Evolutionary conservation across 805 yeast species (phyloP).

Genomic region (Candida taoyuanica): DNA sequence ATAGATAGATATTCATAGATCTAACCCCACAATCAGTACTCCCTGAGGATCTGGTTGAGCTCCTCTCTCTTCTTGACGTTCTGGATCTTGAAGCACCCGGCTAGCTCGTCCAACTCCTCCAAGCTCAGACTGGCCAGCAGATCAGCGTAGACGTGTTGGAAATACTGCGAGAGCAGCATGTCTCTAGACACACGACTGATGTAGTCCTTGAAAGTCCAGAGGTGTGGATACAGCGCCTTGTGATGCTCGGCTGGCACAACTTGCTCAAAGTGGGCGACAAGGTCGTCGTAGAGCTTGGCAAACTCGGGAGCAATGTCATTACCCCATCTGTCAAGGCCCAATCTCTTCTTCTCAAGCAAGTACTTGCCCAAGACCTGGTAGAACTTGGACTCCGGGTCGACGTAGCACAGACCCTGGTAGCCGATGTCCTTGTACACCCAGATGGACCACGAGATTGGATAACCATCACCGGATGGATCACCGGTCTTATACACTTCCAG

Average conservation of each 20-base stretch:
- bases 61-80: slow-evolving; percentile 39
- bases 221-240: slow-evolving; percentile 37
- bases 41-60: slow-evolving; percentile 30
- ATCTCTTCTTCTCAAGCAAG: slow-evolving; percentile 38
- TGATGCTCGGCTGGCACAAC: slow-evolving; percentile 39
- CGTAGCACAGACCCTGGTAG: slow-evolving; percentile 45
- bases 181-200: slow-evolving; percentile 40
- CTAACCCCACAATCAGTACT: slow-evolving; percentile 5
- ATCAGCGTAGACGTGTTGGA: slow-evolving; percentile 43
- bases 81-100: slow-evolving; percentile 46
- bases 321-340: slow-evolving; percentile 51
- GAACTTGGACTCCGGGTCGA: slow-evolving; percentile 42
- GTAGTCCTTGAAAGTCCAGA: slow-evolving; percentile 36
- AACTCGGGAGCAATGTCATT: slow-evolving; percentile 39
- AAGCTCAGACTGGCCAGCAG: slow-evolving; percentile 36
- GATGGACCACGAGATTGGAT: slow-evolving; percentile 47
- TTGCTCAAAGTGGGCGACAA: slow-evolving; percentile 34
- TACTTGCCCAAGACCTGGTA: slow-evolving; percentile 39
- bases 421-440: slow-evolving; percentile 54
- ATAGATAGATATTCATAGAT: neutral
- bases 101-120: slow-evolving; percentile 47
- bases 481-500: slow-evolving; percentile 40
- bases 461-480: slow-evolving; percentile 44
- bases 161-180: slow-evolving; percentile 39
- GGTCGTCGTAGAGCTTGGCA: slow-evolving; percentile 33